Base-by-base conservation (phyloP, 2,329 filamentous ascomycete species). In the Apiospora malaysiana region DNA sequence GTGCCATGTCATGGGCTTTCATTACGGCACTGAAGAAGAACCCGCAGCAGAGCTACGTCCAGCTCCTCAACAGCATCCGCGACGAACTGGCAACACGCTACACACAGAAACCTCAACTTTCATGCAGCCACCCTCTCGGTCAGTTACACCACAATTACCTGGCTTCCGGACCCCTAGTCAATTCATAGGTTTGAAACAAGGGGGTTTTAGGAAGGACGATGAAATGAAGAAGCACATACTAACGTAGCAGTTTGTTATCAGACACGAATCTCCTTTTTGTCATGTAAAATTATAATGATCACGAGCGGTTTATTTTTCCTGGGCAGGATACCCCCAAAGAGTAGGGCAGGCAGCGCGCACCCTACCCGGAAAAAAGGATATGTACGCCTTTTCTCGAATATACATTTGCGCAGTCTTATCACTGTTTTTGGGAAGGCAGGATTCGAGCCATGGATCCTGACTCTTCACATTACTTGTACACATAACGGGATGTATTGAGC, bases 1-100 rank as follows among this genome's bases (percentile, higher is more conserved):
- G 96, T 70, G 96, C 96, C 81, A 98, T 99, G 96, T 97, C 94
- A 4, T 98, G 93, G 90, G 96, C 96, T 2, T 99, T 99, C 81
- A 96, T 99, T 81, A 91, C 88, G 1, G 92, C 95, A 25, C 88
- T 98, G 78, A 95, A 93, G 86, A 94, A 95, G 85, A 97, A 97
- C 79, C 94, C 94, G 0, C 92, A 97, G 80, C 96, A 98, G 85
- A 97, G 93, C 83, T 99, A 99, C 79, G 93, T 98, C 68, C 92
- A 98, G 85, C 86, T 99, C 71, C 88, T 99, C 75, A 98, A 98
- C 86, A 97, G 92, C 82, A 95, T 99, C 78, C 93, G 96, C 71
- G 95, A 97, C 71, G 92, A 98, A 78, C 86, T 99, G 71, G 85
- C 93, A 75, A 89, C 89, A 49, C 96, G 97, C 81, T 99, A 99